phyloP scores from a whole-genome alignment of 192 early-diverging fungal species.

The Umbelopsis ramanniana region DNA sequence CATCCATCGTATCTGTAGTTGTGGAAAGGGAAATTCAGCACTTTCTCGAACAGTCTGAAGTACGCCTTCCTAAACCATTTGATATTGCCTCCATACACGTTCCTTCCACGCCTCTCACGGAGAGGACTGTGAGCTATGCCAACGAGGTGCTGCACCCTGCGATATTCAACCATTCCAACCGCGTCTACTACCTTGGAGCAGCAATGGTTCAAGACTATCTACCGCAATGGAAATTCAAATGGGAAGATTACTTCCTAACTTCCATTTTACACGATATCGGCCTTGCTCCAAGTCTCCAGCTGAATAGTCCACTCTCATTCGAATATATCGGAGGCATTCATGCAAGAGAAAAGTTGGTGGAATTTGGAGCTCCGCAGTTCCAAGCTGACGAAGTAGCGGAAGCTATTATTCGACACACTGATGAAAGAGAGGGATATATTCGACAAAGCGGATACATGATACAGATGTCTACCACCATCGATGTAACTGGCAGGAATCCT shows the following conservation, averaged over 20 bases:
- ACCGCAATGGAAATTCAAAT: slow-evolving; percentile 8
- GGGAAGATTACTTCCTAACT: not conserved
- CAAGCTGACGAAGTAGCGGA: slow-evolving; percentile 4
- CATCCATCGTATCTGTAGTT: not conserved
- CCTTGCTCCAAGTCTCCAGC: not conserved
- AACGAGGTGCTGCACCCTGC: not conserved
- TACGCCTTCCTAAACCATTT: not conserved
- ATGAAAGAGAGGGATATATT: not conserved
- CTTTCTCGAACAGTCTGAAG: not conserved
- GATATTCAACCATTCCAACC: slow-evolving; percentile 17
- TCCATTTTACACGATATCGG: slow-evolving; percentile 2
- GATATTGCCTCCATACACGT: slow-evolving; percentile 19
- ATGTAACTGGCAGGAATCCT: not conserved
- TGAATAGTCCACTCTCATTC: not conserved
- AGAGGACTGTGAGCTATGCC: not conserved
- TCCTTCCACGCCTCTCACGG: not conserved
- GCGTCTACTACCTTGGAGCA: slow-evolving; percentile 2
- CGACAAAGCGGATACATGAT: not conserved
- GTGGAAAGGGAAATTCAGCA: not conserved
- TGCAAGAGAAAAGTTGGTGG: slow-evolving; percentile 7
- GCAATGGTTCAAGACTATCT: not conserved
- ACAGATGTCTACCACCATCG: not conserved
- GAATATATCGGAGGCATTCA: slow-evolving; percentile 12
- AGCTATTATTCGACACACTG: not conserved
- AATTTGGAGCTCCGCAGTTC: slow-evolving; percentile 12